A percentile compares a stretch with the other conserved stretches of the same genome.
Evolutionary conservation across 441 rosid genomes (phyloP).

Genomic region (Aquilaria agallochum): DNA sequence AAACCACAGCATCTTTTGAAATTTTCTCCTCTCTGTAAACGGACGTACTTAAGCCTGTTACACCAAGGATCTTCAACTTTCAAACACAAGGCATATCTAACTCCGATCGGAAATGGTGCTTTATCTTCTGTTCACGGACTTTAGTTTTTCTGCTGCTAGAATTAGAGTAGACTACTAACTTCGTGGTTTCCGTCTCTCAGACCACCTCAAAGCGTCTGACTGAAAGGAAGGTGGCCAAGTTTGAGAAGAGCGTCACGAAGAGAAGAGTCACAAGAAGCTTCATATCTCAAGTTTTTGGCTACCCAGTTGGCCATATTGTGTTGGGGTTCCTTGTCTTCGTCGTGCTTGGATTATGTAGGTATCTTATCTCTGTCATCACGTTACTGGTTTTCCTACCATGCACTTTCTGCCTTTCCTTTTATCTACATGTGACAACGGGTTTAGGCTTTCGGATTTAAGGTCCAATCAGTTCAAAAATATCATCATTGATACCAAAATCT

Average conservation of each 20-base stretch:
- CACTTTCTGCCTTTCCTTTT: not conserved
- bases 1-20: no score
- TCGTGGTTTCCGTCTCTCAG: not conserved
- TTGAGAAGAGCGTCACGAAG: conserved; percentile 33
- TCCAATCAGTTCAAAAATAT: not conserved
- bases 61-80: no score
- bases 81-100: no score
- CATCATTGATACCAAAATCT: no score
- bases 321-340: conserved; percentile 34
- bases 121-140: no score
- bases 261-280: conserved; percentile 28
- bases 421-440: not conserved
- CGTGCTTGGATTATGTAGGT: conserved; percentile 34
- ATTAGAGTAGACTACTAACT: no score
- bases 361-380: not conserved
- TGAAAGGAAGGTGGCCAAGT: conserved; percentile 26
- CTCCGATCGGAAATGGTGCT: no score
- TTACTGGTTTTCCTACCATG: not conserved
- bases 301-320: conserved; percentile 30
- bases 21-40: no score
- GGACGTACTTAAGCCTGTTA: no score
- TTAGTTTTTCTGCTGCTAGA: no score
- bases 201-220: conserved; percentile 31
- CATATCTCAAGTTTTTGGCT: conserved; percentile 24
- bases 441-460: not conserved